These are phyloP conservation scores for Graphilbum ipis-grandicollis DNA, from an alignment of 2,329 filamentous ascomycete species.

Conservation along the genomic window DNA sequence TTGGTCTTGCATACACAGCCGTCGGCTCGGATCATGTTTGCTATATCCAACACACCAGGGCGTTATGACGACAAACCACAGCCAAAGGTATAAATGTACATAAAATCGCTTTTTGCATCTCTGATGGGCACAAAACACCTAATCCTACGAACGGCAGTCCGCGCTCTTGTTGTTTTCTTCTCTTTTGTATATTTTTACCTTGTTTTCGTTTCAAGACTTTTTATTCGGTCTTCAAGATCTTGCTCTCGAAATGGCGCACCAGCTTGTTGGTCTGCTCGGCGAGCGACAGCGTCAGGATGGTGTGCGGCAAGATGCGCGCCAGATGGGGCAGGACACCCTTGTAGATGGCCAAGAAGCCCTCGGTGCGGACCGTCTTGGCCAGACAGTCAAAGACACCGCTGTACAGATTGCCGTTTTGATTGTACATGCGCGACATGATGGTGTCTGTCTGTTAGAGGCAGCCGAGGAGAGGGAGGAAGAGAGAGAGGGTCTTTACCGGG, in stretches of 20 bases:
- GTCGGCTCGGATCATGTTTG: too few species aligned
- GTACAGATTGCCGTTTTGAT: slow-evolving; percentile 97
- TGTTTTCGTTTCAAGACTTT: too few species aligned
- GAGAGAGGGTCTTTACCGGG: slow-evolving; percentile 41
- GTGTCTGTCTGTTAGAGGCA: slow-evolving; percentile 46
- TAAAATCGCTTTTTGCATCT: too few species aligned
- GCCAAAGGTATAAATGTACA: too few species aligned
- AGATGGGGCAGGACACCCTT: slow-evolving; percentile 95
- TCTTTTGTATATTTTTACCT: too few species aligned
- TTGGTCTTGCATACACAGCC: too few species aligned
- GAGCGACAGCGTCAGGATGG: slow-evolving; percentile 78
- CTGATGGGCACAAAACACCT: too few species aligned
- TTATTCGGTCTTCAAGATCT: slow-evolving; percentile 20
- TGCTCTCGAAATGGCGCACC: slow-evolving; percentile 58
- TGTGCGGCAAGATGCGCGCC: slow-evolving; percentile 86
- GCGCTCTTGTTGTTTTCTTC: too few species aligned
- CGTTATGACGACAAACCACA: too few species aligned
- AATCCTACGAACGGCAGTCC: too few species aligned
- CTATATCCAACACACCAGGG: too few species aligned
- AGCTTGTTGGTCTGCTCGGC: slow-evolving; percentile 96
- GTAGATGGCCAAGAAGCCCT: slow-evolving; percentile 85
- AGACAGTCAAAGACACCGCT: slow-evolving; percentile 83
- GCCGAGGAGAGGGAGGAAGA: neutral
- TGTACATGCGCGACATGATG: slow-evolving; percentile 97
- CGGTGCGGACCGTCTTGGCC: slow-evolving; percentile 75